A percentile compares a stretch with the other conserved stretches of the same genome.
Evolutionary conservation across 495 filamentous ascomycete genomes (phyloP).

Genomic region (Chaetomium fimeti): DNA sequence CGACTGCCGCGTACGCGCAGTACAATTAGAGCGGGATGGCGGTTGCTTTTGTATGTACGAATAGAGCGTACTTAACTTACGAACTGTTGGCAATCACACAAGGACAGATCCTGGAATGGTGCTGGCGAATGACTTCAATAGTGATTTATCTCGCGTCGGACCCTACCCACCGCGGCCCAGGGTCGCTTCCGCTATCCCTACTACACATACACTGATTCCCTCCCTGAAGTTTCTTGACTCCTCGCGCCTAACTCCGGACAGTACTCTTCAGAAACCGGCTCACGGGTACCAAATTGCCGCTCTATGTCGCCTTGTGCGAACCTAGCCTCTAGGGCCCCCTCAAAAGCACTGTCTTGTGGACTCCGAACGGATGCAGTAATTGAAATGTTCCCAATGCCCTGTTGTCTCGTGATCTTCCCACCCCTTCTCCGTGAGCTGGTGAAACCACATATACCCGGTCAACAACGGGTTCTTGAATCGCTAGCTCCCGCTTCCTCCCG

Average conservation of each 20-base stretch:
- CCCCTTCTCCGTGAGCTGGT: not conserved
- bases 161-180: not conserved
- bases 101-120: constrained; percentile 4
- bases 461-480: not conserved
- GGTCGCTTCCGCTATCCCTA: not conserved
- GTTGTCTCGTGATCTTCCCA: not conserved
- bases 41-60: constrained; percentile 21
- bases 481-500: not conserved
- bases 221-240: too few species aligned
- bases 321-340: not conserved
- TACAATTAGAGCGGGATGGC: constrained; percentile 69
- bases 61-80: constrained; percentile 9
- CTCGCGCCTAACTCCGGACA: too few species aligned
- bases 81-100: not conserved
- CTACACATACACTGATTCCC: too few species aligned
- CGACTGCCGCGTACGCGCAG: constrained; percentile 97
- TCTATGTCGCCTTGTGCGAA: too few species aligned
- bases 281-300: too few species aligned
- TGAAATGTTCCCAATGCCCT: not conserved
- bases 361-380: too few species aligned
- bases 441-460: not conserved
- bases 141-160: not conserved
- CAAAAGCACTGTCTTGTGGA: too few species aligned
- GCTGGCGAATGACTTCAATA: not conserved
- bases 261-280: too few species aligned